Evolutionary conservation across 371 early-diverging fungal genomes (phyloP), one percentile per base, ranked within the genome.

Genomic region (Syncephalastrum sp.): DNA sequence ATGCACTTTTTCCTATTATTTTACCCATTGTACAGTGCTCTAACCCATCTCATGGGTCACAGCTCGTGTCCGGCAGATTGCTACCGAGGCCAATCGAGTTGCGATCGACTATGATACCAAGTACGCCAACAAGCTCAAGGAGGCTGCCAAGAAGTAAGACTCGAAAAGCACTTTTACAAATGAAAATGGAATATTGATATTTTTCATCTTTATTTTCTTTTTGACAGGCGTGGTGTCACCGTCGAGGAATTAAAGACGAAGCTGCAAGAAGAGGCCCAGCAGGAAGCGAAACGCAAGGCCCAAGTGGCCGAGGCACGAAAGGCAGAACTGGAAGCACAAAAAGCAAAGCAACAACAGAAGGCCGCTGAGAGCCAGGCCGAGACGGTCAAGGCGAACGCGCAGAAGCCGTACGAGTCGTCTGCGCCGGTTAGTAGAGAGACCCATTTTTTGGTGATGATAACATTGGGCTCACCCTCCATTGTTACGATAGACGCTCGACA

Each of bases 61-160:
- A 63, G 63, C 43, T 21, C 54, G 59, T 7, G 49, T 50, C 7
- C 53, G 63, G 10, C 54, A 54, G 23, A 56, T 63, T 21, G 59
- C 63, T 10, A 53, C 57, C 6, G 63, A 63, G 23, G 63, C 59
- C 6, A 49, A 51, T 38, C 41, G 54, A 12, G 54, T 63, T 10
- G 53, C 51, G 19, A 57, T 76, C 45, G 75, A 87, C 65, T 82
- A 86, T 59, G 84, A 86, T 42, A 69, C 83, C 19, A 92, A 89
- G 70, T 91, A 91, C 74, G 84, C 81, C 12, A 82, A 82, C 15
- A 89, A 90, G 64, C 70, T 91, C 54, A 77, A 81, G 54, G 65
- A 77, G 44, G 79, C 72, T 24, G 91, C 90, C 12, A 72, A 82
- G 47, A 76, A 77, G 85, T 84, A 81, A 48, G 76, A 54, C 13